These are phyloP conservation scores for Pleomassaria siparia DNA, from an alignment of 2,329 filamentous ascomycete genomes.

Conservation along the genomic window DNA sequence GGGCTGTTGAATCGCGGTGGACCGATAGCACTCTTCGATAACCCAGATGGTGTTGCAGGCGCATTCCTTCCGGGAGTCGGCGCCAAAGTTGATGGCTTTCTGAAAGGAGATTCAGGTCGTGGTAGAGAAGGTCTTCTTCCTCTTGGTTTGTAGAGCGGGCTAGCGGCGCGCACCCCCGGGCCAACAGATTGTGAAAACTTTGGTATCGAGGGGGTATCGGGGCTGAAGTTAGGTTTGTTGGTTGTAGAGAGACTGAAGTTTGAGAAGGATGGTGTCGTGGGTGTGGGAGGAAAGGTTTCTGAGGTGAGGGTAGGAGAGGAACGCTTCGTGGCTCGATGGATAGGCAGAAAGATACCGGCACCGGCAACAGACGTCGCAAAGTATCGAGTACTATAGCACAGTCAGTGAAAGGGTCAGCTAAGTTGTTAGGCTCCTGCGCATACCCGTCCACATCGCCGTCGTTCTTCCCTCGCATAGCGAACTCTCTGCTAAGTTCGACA, in stretches of 20 bases:
- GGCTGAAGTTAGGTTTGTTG: constrained; percentile 43
- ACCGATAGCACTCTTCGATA: constrained; percentile 56
- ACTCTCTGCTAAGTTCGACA: constrained; percentile 82
- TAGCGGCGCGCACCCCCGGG: constrained; percentile 66
- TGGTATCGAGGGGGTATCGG: constrained; percentile 61
- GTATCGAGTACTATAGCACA: constrained; percentile 59
- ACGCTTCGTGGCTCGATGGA: constrained; percentile 75
- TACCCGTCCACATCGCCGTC: constrained; percentile 95
- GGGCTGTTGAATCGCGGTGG: constrained; percentile 66
- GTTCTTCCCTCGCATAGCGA: constrained; percentile 85
- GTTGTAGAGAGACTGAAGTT: constrained; percentile 61
- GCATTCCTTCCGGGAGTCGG: constrained; percentile 53
- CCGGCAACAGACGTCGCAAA: constrained; percentile 78
- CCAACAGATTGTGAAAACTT: constrained; percentile 91
- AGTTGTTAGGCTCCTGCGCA: constrained; percentile 31
- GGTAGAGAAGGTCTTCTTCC: constrained; percentile 77
- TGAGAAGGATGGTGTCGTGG: constrained; percentile 63
- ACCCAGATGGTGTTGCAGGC: constrained; percentile 56
- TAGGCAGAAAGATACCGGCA: constrained; percentile 89
- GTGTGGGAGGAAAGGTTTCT: constrained; percentile 64
- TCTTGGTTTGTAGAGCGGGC: constrained; percentile 69
- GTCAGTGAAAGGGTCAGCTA: constrained; percentile 9
- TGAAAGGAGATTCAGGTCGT: constrained; percentile 82
- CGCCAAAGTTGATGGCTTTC: constrained; percentile 54
- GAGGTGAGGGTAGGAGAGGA: constrained; percentile 58